phyloP scores from a whole-genome alignment of 106 monocot genomes.

The Ottelia alismoides region DNA sequence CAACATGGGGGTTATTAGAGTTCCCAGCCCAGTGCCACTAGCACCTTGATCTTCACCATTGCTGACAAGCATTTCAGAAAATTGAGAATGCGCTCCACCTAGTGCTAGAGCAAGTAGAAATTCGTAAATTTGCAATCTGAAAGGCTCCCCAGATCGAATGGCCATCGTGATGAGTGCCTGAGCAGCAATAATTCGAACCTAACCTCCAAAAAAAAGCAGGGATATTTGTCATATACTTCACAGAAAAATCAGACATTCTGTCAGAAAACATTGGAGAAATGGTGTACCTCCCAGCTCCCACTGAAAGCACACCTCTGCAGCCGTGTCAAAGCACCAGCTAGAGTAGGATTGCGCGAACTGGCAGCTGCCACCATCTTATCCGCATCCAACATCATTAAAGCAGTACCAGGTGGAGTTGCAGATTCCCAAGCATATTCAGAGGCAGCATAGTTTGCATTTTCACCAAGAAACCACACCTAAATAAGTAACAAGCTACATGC shows the following conservation, averaged over 20 bases:
- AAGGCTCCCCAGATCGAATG: slow-evolving; percentile 91
- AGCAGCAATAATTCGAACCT: slow-evolving; percentile 83
- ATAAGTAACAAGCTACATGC: slow-evolving; percentile 1
- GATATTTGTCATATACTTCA: too few relatives aligned
- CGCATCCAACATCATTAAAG: slow-evolving; percentile 95
- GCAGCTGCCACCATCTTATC: slow-evolving; percentile 99
- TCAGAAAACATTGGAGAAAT: too few relatives aligned
- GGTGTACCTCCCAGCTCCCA: slow-evolving; percentile 99
- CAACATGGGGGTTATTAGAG: slow-evolving; percentile 78
- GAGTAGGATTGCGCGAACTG: slow-evolving; percentile 92
- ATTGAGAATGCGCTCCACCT: slow-evolving; percentile 87
- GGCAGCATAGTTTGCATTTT: slow-evolving; percentile 99
- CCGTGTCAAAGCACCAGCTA: slow-evolving; percentile 83
- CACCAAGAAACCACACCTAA: slow-evolving; percentile 97
- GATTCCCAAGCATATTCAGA: slow-evolving; percentile 99
- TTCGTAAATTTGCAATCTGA: slow-evolving; percentile 94
- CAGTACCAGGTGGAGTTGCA: slow-evolving; percentile 97
- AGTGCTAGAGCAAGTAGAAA: slow-evolving; percentile 82
- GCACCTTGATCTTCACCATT: slow-evolving; percentile 99
- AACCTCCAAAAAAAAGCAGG: too few relatives aligned
- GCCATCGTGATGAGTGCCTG: slow-evolving; percentile 89
- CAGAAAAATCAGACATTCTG: too few relatives aligned
- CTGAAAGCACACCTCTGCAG: slow-evolving; percentile 99
- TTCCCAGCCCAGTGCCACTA: slow-evolving; percentile 97
- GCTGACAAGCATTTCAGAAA: slow-evolving; percentile 75